Conservation (phyloP, 768 basidiomycete genomes). For the Mycena capillaripes region DNA sequence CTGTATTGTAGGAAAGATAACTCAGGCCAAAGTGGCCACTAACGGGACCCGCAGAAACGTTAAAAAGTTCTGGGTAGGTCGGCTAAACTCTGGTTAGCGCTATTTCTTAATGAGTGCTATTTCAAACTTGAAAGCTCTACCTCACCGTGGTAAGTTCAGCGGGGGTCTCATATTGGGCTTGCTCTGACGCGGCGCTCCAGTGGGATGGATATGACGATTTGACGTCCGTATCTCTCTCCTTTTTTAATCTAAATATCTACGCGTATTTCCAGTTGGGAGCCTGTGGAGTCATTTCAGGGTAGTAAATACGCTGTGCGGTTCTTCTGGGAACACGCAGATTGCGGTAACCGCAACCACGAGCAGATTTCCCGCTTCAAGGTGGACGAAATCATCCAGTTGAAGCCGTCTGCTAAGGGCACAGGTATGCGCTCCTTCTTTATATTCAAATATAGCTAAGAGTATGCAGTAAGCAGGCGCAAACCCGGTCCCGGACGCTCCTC, state of each 20-base stretch:
- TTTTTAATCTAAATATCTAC: no score
- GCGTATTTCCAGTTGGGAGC: not conserved
- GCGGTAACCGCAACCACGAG: not conserved
- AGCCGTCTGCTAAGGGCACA: not conserved
- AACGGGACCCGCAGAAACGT: not conserved
- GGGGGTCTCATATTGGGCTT: not conserved
- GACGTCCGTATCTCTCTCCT: not conserved
- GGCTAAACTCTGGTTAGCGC: not conserved
- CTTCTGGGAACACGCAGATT: not conserved
- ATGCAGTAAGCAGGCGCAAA: not conserved
- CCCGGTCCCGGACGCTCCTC: conserved; percentile 8
- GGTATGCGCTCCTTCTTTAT: not conserved
- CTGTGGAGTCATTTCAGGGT: not conserved
- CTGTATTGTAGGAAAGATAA: not conserved
- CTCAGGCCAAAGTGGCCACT: not conserved
- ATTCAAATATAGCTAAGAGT: not conserved
- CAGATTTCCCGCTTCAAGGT: not conserved
- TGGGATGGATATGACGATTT: not conserved
- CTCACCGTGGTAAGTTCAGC: not conserved
- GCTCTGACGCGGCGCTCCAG: not conserved
- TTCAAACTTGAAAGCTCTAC: not conserved
- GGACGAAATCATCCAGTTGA: not conserved
- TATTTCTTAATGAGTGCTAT: not conserved
- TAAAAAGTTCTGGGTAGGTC: not conserved
- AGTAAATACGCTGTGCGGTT: not conserved